Evolutionary conservation across 768 basidiomycete species (phyloP), one percentile per base, ranked within the genome.

Genomic region (Holtermannia corniformis): DNA sequence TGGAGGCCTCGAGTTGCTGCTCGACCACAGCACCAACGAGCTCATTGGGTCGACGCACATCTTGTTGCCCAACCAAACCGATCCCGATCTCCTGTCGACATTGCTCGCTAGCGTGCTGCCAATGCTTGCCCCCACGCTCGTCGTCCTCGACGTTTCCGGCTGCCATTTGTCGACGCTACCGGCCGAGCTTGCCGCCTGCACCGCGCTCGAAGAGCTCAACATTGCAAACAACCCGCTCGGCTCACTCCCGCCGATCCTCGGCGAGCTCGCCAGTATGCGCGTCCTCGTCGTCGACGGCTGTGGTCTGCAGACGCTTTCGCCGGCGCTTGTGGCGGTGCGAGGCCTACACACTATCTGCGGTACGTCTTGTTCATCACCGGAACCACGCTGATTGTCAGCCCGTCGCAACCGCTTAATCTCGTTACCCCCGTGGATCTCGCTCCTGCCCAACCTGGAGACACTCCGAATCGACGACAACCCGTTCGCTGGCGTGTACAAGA

Each of bases 401-500:
- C 82, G 92, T 44, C 76, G 85, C 64, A 99, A 99, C 74, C 85
- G 85, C 68, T 77, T 99, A 65, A 78, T 86, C 59, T 80, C 85
- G 5, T 79, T 97, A 16, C 92, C 95, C n/a, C 82, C 85, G 57
- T 99, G 95, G 93, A 78, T 99, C 44, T 89, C 88, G 70, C 80
- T 88, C 24, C 78, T 99, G n/a, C 80, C 82, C 19, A 61, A 63
- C 2, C 76, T 99, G 44, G 88, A 93, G 71, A 85, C 83, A 1
- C 75, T 99, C 2, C 85, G 84, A 59, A 81, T 99, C n/a, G 93
- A 97, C 58, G 85, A 83, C 16, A 99, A 99, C 70, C 90, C 92
- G 5, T 96, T 99, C 73, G 86, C 87, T 62, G 87, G 86, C 5
- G 87, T 88, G 1, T 95, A 91, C 88, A 82, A 84, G 65, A 83